These are phyloP conservation scores for Cydonia oblonga DNA, from an alignment of 331 rosid genomes.

Conservation along the genomic window DNA sequence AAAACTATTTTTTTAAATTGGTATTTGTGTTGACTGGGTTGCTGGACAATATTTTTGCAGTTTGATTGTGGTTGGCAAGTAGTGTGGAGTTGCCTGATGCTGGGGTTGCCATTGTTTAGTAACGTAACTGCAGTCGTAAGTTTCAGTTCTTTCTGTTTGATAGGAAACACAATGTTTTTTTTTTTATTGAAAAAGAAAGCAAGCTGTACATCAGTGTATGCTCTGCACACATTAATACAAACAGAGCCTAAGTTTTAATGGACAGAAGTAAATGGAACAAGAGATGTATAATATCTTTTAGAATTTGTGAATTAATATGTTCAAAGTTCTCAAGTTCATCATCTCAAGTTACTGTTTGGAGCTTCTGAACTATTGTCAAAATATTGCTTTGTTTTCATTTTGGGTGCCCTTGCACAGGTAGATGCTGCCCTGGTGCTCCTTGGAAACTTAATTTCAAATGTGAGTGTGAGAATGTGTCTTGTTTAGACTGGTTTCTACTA, in stretches of 20 bases:
- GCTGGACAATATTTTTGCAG: constrained; percentile 33
- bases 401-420: constrained; percentile 43
- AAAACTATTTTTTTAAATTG: neutral
- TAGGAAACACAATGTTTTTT: neutral
- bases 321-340: neutral
- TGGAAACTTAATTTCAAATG: constrained; percentile 68
- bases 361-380: neutral
- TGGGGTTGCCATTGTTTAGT: constrained; percentile 71
- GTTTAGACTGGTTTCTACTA: neutral
- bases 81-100: constrained; percentile 68
- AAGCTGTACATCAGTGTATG: neutral
- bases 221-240: neutral
- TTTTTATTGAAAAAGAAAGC: neutral
- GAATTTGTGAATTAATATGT: neutral
- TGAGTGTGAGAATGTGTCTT: constrained; percentile 30
- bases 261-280: neutral
- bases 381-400: constrained; percentile 16
- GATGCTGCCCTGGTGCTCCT: constrained; percentile 78
- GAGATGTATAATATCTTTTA: neutral
- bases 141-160: constrained; percentile 4
- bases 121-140: constrained; percentile 64
- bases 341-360: neutral
- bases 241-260: neutral
- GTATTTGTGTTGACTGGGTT: neutral
- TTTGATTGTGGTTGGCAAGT: constrained; percentile 57